These are phyloP conservation scores for Linum usitatissimum DNA, from an alignment of 345 rosid species.

Conservation along the genomic window DNA sequence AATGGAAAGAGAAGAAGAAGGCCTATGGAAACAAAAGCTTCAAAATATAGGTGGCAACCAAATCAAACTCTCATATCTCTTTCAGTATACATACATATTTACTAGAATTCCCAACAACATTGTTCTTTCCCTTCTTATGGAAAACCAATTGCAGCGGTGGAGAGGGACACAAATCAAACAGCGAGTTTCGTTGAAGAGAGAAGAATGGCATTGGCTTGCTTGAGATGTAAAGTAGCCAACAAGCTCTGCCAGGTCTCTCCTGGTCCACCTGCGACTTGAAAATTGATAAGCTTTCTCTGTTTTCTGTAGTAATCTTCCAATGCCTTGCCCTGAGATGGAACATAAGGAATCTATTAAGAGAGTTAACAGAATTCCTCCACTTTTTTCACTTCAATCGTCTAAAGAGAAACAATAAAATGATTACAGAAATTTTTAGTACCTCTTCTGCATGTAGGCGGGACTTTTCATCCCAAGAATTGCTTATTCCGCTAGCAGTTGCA, in stretches of 20 bases:
- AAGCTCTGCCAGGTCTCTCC: slow-evolving; percentile 81
- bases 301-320: slow-evolving; percentile 75
- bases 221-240: slow-evolving; percentile 66
- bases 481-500: slow-evolving; percentile 26
- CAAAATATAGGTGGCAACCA: not conserved
- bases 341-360: slow-evolving; percentile 1
- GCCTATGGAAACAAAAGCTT: not conserved
- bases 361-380: not conserved
- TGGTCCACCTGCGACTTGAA: slow-evolving; percentile 50
- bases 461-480: slow-evolving; percentile 36
- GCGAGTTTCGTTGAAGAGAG: slow-evolving; percentile 14
- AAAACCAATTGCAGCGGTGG: not conserved
- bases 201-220: slow-evolving; percentile 12
- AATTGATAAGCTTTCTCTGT: slow-evolving; percentile 69
- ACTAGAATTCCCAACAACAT: not conserved
- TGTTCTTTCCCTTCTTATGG: not conserved
- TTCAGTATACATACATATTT: slow-evolving; percentile 11
- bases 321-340: slow-evolving; percentile 45
- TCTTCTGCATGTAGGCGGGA: slow-evolving; percentile 37
- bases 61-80: not conserved
- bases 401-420: not conserved
- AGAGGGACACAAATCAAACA: slow-evolving; percentile 10
- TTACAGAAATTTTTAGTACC: slow-evolving; percentile 21
- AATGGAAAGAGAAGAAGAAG: not conserved
- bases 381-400: not conserved